A percentile compares a stretch with the other conserved stretches of the same genome.
These are phyloP conservation scores for Xerocomellus dryophilus DNA, from an alignment of 768 basidiomycete genomes.

Conservation along the genomic window DNA sequence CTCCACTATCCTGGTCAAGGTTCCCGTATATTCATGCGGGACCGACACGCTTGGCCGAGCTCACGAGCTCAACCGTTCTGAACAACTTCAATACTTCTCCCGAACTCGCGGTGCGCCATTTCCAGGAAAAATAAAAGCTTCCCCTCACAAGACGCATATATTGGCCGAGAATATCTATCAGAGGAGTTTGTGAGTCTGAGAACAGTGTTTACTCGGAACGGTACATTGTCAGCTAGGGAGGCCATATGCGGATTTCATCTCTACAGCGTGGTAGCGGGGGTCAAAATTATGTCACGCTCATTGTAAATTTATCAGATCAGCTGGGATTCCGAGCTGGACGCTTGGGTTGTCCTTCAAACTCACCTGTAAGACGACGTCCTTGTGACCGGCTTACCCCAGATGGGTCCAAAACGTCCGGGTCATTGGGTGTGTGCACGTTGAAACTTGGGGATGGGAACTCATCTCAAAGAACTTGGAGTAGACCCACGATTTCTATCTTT, in stretches of 20 bases:
- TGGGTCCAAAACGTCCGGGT: neutral
- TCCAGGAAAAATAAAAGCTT: neutral
- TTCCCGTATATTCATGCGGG: neutral
- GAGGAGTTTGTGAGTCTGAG: slow-evolving; percentile 12
- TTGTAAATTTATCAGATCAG: neutral
- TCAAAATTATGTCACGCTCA: slow-evolving; percentile 5
- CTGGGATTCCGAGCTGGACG: neutral
- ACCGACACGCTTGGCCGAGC: slow-evolving; percentile 1
- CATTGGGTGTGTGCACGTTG: neutral
- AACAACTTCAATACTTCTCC: neutral
- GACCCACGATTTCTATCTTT: slow-evolving; percentile 16
- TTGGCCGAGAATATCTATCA: neutral
- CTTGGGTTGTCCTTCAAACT: neutral
- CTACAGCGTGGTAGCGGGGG: neutral
- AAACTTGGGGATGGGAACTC: slow-evolving; percentile 8
- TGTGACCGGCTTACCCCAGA: neutral
- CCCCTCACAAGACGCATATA: neutral
- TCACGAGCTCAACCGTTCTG: neutral
- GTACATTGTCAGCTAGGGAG: slow-evolving; percentile 1
- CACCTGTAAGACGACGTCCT: neutral
- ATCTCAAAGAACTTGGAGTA: neutral
- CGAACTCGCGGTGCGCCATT: neutral
- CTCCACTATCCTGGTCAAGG: too few relatives aligned
- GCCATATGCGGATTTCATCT: slow-evolving; percentile 7
- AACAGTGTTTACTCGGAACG: neutral